Evolutionary conservation across 164 flowering plant genomes (phyloP).

Genomic region (Chloranthus sessilifolius): DNA sequence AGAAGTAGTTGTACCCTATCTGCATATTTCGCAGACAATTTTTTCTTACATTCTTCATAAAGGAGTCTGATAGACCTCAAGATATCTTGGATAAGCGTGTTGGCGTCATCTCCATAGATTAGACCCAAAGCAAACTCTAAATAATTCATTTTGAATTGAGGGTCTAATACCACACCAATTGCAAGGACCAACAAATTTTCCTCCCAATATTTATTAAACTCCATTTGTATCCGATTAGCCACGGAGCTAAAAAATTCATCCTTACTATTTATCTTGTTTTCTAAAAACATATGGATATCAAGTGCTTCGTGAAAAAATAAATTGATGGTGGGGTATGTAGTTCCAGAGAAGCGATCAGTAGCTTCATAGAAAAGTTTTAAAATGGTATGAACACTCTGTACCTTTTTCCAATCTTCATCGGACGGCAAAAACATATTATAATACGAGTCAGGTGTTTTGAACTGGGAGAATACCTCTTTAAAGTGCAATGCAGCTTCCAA

Average conservation of each 20-base stretch:
- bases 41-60: slow-evolving; percentile 43
- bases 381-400: slow-evolving; percentile 43
- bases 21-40: too few species aligned
- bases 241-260: slow-evolving; percentile 45
- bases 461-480: slow-evolving; percentile 39
- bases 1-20: too few species aligned
- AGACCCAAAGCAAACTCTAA: slow-evolving; percentile 62
- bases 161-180: slow-evolving; percentile 76
- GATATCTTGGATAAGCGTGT: slow-evolving; percentile 34
- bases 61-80: slow-evolving; percentile 59
- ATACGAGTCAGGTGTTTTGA: slow-evolving; percentile 40
- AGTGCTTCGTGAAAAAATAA: slow-evolving; percentile 57
- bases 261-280: slow-evolving; percentile 35
- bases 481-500: slow-evolving; percentile 51
- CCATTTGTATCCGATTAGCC: slow-evolving; percentile 45
- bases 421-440: slow-evolving; percentile 35
- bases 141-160: slow-evolving; percentile 75
- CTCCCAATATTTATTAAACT: slow-evolving; percentile 63
- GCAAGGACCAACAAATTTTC: slow-evolving; percentile 53
- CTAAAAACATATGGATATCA: slow-evolving; percentile 50
- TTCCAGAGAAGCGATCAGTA: slow-evolving; percentile 37
- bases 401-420: slow-evolving; percentile 71
- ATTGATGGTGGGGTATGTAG: slow-evolving; percentile 46
- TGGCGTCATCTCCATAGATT: slow-evolving; percentile 56
- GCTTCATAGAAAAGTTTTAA: slow-evolving; percentile 62